Percentiles rank a stretch among this genome's conserved stretches.
These are phyloP conservation scores for Monosporozyma aerobia DNA, from an alignment of 805 yeast genomes.

Conservation along the genomic window DNA sequence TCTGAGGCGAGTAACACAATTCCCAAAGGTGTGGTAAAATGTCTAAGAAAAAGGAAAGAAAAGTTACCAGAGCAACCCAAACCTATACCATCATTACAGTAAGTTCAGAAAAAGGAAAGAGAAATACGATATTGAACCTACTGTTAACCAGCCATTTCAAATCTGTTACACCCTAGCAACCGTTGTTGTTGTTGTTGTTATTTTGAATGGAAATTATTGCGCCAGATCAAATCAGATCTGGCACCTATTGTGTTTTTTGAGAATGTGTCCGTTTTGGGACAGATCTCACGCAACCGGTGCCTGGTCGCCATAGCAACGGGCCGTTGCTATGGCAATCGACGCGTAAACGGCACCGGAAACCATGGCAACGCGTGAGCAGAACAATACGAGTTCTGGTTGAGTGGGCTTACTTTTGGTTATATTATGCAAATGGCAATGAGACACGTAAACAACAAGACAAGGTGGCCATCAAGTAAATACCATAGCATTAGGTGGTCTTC, in stretches of 20 bases:
- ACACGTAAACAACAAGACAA: background rate
- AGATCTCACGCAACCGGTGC: background rate
- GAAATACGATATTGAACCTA: background rate
- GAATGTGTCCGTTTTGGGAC: background rate
- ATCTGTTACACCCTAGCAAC: background rate
- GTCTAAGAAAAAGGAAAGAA: background rate
- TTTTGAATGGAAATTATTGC: too few species aligned
- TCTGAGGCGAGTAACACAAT: background rate
- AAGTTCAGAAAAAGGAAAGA: background rate
- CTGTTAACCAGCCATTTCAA: background rate
- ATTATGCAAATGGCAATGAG: background rate
- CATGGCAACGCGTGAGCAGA: background rate
- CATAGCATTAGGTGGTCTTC: too few species aligned
- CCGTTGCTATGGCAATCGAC: slow-evolving; percentile 1
- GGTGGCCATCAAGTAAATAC: background rate
- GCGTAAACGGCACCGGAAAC: background rate
- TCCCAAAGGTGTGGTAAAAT: background rate
- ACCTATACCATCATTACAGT: background rate
- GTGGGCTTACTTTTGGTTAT: too few species aligned
- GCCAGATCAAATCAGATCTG: background rate
- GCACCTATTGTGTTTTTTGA: background rate
- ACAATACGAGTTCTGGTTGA: background rate
- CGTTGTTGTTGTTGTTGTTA: background rate
- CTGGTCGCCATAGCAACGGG: background rate
- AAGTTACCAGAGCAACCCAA: background rate